phyloP scores from a whole-genome alignment of 2,329 filamentous ascomycete species.

The Calonectria crousiana region DNA sequence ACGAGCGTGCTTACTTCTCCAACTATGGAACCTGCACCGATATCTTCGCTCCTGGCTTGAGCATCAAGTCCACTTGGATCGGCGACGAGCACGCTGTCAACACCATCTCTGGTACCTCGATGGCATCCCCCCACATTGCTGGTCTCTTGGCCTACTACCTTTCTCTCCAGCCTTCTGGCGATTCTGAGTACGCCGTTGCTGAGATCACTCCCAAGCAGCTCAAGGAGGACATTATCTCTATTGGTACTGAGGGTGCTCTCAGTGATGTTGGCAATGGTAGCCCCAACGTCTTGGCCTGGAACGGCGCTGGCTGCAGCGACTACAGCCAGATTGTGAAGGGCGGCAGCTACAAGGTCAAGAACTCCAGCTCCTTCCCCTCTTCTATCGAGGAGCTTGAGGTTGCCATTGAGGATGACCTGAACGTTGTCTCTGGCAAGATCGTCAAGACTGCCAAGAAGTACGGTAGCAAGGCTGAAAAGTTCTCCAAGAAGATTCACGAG shows the following conservation, averaged over 20 bases:
- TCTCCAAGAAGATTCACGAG: constrained; percentile 73
- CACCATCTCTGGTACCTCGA: constrained; percentile 99
- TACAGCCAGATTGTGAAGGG: constrained; percentile 84
- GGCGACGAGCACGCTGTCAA: constrained; percentile 96
- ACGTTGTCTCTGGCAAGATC: constrained; percentile 68
- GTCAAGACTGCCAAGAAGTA: constrained; percentile 66
- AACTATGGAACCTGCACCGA: constrained; percentile 99
- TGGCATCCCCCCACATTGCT: constrained; percentile 97
- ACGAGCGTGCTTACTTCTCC: constrained; percentile 99
- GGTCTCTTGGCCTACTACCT: constrained; percentile 98
- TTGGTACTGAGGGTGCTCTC: constrained; percentile 84
- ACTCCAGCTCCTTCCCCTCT: constrained; percentile 49
- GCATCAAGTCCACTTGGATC: constrained; percentile 98
- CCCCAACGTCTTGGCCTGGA: constrained; percentile 97
- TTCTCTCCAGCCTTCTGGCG: constrained; percentile 89
- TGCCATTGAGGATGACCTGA: constrained; percentile 71
- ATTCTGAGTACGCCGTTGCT: constrained; percentile 92
- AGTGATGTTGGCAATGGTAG: constrained; percentile 87
- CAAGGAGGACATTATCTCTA: constrained; percentile 87
- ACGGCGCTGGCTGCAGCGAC: constrained; percentile 95
- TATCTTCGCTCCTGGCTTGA: constrained; percentile 97
- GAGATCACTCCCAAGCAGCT: constrained; percentile 93
- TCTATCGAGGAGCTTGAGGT: constrained; percentile 71
- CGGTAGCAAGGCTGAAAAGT: constrained; percentile 69
- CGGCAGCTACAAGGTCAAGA: constrained; percentile 75